Evolutionary conservation across 805 yeast genomes (phyloP), one percentile per base, ranked within the genome.

Genomic region (Pichia rugopelliculosa): DNA sequence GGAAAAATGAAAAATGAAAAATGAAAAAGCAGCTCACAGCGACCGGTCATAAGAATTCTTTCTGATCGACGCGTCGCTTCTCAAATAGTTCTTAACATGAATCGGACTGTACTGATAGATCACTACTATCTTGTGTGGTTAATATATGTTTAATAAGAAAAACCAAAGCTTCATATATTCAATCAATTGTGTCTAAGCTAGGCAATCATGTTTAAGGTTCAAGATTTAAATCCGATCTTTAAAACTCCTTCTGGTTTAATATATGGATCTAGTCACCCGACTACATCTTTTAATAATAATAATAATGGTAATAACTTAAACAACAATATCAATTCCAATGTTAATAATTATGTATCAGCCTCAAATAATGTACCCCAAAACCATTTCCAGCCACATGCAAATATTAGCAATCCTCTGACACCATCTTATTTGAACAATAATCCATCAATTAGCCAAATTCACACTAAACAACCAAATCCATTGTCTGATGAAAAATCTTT

Each of bases 381-480:
- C 5, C 37, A n/a, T n/a, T 23, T 23, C 4, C 40, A n/a, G n/a
- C 23, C 40, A n/a, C 24, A 23, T 22, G 6, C 27, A 22, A 13
- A 6, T n/a, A 23, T 11, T 23, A 22, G 25, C n/a, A 18, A 24
- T 9, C 20, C 20, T 9, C n/a, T 23, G 10, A 38, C 40, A 4
- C 40, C 40, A 9, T 38, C 40, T 10, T 38, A 18, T 15, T 23
- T 23, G 10, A 38, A 24, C 10, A 38, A 23, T 38, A 11, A 17
- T 17, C 10, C 11, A 11, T 25, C 27, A 25, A 25, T 8, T 11
- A 25, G 7, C 11, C 25, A 39, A 4, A 12, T 17, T 15, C 36
- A 26, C 10, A 13, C 10, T 18, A 44, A 37, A 25, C 18, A 15
- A 15, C 4, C 18, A n/a, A 18, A 89, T 20, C 36, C 12, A 17